Conservation (phyloP, 352 stramenopile genomes). For the Phytophthora palmivora region DNA sequence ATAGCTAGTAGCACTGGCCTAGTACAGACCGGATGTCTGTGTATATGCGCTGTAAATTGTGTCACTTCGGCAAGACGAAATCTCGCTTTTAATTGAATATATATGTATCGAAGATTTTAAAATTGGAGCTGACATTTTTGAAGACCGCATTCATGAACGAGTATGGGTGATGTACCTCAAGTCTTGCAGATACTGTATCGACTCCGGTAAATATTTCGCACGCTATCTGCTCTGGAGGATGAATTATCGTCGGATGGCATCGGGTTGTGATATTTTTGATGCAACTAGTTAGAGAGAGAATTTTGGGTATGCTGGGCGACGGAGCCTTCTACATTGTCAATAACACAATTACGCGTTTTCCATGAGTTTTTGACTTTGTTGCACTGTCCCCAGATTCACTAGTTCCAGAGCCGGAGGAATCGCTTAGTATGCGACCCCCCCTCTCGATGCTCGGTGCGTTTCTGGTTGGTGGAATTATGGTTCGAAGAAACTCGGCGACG, state of each 20-base stretch:
- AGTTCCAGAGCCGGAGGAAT: constrained; percentile 39
- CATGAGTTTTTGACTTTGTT: constrained; percentile 52
- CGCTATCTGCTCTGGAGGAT: constrained; percentile 48
- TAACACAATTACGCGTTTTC: constrained; percentile 44
- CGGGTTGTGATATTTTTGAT: constrained; percentile 51
- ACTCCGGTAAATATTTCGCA: constrained; percentile 37
- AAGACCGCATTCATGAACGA: constrained; percentile 60
- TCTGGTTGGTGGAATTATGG: constrained; percentile 4
- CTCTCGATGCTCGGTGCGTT: constrained; percentile 4
- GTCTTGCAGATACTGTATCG: constrained; percentile 49
- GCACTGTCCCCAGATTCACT: constrained; percentile 56
- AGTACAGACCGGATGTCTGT: too few relatives aligned
- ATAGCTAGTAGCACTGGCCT: too few relatives aligned
- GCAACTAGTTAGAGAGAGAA: constrained; percentile 46
- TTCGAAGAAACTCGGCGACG: constrained; percentile 31
- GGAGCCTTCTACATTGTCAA: constrained; percentile 60
- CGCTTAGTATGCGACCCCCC: constrained; percentile 55
- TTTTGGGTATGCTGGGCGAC: constrained; percentile 63
- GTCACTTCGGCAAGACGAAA: constrained; percentile 54
- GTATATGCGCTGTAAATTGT: too few relatives aligned
- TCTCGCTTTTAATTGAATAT: constrained; percentile 67
- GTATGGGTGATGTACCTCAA: constrained; percentile 67
- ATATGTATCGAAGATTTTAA: constrained; percentile 78
- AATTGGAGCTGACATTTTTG: constrained; percentile 57
- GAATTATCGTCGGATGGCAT: constrained; percentile 52